These are phyloP conservation scores for Extremus antarcticus DNA, from an alignment of 495 filamentous ascomycete genomes.

Conservation along the genomic window DNA sequence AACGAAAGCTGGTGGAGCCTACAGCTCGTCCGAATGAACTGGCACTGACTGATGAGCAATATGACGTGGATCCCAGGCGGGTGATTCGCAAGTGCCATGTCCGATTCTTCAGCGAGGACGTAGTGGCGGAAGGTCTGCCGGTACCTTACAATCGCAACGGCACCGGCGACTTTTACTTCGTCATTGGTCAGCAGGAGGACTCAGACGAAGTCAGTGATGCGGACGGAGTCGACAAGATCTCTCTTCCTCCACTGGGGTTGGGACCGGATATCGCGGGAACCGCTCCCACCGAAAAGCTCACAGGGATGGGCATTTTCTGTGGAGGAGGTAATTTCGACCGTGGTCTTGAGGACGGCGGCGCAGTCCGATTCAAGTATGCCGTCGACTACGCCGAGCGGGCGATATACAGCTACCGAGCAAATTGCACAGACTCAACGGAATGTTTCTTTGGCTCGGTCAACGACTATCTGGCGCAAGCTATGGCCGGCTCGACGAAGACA, in stretches of 20 bases:
- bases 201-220: neutral
- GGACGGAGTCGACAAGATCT: neutral
- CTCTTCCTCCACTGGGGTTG: slow-evolving; percentile 34
- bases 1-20: slow-evolving; percentile 10
- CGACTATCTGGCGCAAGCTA: slow-evolving; percentile 47
- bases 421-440: slow-evolving; percentile 31
- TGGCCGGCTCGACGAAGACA: slow-evolving; percentile 37
- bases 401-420: slow-evolving; percentile 60
- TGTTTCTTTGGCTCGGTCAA: slow-evolving; percentile 60
- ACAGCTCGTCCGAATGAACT: slow-evolving; percentile 52
- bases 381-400: slow-evolving; percentile 53
- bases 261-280: slow-evolving; percentile 40
- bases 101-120: slow-evolving; percentile 37
- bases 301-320: slow-evolving; percentile 58
- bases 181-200: slow-evolving; percentile 29
- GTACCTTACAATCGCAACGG: slow-evolving; percentile 54
- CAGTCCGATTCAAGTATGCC: slow-evolving; percentile 48
- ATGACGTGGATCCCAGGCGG: slow-evolving; percentile 28
- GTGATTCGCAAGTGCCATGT: slow-evolving; percentile 49
- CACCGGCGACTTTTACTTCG: slow-evolving; percentile 52
- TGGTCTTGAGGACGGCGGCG: slow-evolving; percentile 62
- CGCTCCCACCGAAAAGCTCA: slow-evolving; percentile 29
- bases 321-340: slow-evolving; percentile 65
- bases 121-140: slow-evolving; percentile 36
- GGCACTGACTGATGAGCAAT: slow-evolving; percentile 42